Percentiles rank a stretch among this genome's conserved stretches.
phyloP scores from a whole-genome alignment of 2,329 filamentous ascomycete genomes.

The Calonectria pseudoturangicola region DNA sequence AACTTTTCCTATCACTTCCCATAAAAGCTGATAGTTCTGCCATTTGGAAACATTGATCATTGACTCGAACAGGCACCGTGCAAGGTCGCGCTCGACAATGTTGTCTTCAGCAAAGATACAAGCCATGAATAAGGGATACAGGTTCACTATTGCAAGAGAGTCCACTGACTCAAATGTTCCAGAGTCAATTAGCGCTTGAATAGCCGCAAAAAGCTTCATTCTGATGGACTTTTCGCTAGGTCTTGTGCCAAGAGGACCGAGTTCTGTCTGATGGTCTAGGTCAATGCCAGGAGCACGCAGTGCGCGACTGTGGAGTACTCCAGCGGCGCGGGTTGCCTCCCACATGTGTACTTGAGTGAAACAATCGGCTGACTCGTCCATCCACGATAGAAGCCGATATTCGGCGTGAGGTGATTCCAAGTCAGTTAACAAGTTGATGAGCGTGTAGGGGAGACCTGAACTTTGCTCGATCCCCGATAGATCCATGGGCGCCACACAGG shows the following conservation, averaged over 20 bases:
- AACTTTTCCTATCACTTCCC: constrained; percentile 25
- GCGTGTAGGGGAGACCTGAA: constrained; percentile 29
- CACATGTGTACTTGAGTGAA: constrained; percentile 31
- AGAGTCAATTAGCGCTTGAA: constrained; percentile 29
- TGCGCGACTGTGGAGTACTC: constrained; percentile 21
- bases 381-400: constrained; percentile 7
- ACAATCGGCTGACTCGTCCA: constrained; percentile 9
- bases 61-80: constrained; percentile 17
- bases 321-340: constrained; percentile 25
- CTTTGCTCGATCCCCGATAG: constrained; percentile 23
- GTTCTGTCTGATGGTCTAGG: not conserved
- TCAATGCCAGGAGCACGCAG: not conserved
- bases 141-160: not conserved
- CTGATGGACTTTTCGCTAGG: not conserved
- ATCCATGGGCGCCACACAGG: not conserved
- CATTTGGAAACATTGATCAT: not conserved
- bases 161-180: constrained; percentile 9
- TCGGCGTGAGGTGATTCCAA: constrained; percentile 12
- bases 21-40: constrained; percentile 20
- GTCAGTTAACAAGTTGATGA: constrained; percentile 23
- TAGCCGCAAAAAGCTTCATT: constrained; percentile 26
- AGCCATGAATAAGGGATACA: constrained; percentile 30
- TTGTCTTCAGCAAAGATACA: constrained; percentile 18
- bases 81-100: constrained; percentile 14
- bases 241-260: not conserved